A percentile compares a stretch with the other conserved stretches of the same genome.
These are phyloP conservation scores for Meripilus lineatus DNA, from an alignment of 1,284 basidiomycete genomes.

Conservation along the genomic window DNA sequence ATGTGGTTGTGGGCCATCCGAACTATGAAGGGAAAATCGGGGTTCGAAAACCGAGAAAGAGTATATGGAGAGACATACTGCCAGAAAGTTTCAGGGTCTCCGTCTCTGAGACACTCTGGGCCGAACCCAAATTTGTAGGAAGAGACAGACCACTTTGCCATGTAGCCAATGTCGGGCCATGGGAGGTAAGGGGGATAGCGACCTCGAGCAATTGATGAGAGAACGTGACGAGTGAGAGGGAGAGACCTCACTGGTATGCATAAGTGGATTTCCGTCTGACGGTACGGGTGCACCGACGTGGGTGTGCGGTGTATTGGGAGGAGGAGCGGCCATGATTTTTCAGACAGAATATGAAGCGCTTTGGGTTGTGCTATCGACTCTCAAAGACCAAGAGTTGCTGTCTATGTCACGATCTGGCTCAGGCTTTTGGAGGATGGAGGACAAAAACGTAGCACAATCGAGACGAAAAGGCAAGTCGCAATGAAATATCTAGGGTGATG, in stretches of 20 bases:
- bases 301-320: too few relatives aligned
- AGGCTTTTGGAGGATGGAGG: too few relatives aligned
- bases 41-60: slow-evolving; percentile 2
- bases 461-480: too few relatives aligned
- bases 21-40: slow-evolving; percentile 51
- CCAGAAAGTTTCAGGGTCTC: slow-evolving; percentile 93
- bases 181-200: slow-evolving; percentile 47
- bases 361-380: too few relatives aligned
- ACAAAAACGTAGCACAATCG: too few relatives aligned
- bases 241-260: slow-evolving; percentile 23
- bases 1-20: slow-evolving; percentile 97
- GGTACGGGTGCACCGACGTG: slow-evolving; percentile 9
- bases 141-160: slow-evolving; percentile 95
- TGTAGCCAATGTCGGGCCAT: slow-evolving; percentile 77
- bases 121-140: slow-evolving; percentile 97
- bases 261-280: slow-evolving; percentile 30
- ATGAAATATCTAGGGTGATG: too few relatives aligned
- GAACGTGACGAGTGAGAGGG: slow-evolving; percentile 5
- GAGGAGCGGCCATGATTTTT: too few relatives aligned
- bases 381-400: too few relatives aligned
- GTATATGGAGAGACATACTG: slow-evolving; percentile 62
- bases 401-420: too few relatives aligned
- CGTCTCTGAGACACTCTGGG: slow-evolving; percentile 85
- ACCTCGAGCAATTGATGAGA: slow-evolving; percentile 15
- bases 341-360: too few relatives aligned